Percentiles rank a stretch among this genome's conserved stretches.
These are phyloP conservation scores for Xanthoconium purpureum DNA, from an alignment of 768 basidiomycete species.

Conservation along the genomic window DNA sequence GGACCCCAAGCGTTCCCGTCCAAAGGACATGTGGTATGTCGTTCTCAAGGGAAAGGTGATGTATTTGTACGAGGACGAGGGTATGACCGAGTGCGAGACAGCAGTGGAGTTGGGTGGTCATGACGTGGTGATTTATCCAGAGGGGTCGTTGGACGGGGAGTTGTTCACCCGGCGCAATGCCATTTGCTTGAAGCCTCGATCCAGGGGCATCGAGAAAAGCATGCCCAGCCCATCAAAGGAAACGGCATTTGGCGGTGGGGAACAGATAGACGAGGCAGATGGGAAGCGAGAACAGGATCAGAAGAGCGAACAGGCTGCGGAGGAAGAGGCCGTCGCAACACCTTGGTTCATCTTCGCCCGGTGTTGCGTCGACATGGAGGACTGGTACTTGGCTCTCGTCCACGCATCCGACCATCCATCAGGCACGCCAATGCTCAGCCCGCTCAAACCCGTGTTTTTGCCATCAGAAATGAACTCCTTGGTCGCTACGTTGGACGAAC, in stretches of 20 bases:
- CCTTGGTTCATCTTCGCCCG: constrained; percentile 96
- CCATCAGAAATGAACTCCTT: constrained; percentile 79
- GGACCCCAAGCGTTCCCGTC: constrained; percentile 77
- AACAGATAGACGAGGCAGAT: too few relatives aligned
- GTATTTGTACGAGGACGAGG: constrained; percentile 92
- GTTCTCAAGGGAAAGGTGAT: constrained; percentile 89
- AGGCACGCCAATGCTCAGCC: constrained; percentile 56
- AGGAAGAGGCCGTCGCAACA: constrained; percentile 51
- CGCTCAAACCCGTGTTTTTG: constrained; percentile 64
- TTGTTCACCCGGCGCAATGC: constrained; percentile 89
- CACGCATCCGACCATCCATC: constrained; percentile 68
- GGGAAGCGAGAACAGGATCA: constrained; percentile 36
- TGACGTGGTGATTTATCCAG: constrained; percentile 72
- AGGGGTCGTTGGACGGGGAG: constrained; percentile 79
- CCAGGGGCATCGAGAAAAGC: constrained; percentile 13
- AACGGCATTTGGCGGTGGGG: too few relatives aligned
- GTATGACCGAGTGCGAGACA: constrained; percentile 84
- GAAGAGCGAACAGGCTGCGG: constrained; percentile 38
- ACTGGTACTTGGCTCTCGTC: constrained; percentile 86
- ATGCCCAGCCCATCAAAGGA: too few relatives aligned
- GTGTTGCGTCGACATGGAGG: constrained; percentile 90
- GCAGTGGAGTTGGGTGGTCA: constrained; percentile 84
- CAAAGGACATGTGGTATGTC: constrained; percentile 92
- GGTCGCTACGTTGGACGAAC: constrained; percentile 82
- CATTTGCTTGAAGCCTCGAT: constrained; percentile 67